These are phyloP conservation scores for Neurospora sp. DNA, from an alignment of 495 filamentous ascomycete species.

Conservation along the genomic window DNA sequence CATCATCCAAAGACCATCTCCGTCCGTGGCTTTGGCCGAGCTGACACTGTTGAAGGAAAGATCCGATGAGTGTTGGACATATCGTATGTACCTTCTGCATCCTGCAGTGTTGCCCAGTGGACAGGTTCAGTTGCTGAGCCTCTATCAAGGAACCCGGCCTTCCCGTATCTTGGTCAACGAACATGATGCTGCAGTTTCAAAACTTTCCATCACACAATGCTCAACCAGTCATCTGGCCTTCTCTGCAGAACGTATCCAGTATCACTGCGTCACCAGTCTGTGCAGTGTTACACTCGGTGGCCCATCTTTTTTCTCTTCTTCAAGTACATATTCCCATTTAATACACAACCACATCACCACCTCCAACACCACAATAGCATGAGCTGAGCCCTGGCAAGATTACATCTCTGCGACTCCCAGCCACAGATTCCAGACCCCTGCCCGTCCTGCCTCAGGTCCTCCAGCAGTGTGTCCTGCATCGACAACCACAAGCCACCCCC, in stretches of 20 bases:
- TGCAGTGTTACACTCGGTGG: background rate
- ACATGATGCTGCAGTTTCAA: background rate
- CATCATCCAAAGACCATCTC: background rate
- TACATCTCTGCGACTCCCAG: constrained; percentile 16
- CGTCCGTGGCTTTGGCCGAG: background rate
- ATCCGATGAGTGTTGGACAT: background rate
- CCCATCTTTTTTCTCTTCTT: background rate
- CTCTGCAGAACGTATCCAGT: background rate
- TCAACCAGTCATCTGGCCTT: background rate
- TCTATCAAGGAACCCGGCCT: background rate
- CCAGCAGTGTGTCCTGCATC: background rate
- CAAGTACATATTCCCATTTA: background rate
- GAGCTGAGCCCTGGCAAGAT: constrained; percentile 24
- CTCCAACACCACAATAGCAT: constrained; percentile 7
- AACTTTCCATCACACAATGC: background rate
- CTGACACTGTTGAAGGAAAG: background rate
- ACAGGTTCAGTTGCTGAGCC: background rate
- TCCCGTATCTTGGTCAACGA: background rate
- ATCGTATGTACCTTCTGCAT: background rate
- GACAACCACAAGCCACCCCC: background rate
- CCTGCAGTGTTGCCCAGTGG: background rate
- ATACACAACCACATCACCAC: background rate
- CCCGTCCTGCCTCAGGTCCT: background rate
- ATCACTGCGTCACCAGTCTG: background rate
- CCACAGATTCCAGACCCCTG: constrained; percentile 5